Base-by-base conservation (phyloP, 2,329 filamentous ascomycete species). In the Penicillium sp. region DNA sequence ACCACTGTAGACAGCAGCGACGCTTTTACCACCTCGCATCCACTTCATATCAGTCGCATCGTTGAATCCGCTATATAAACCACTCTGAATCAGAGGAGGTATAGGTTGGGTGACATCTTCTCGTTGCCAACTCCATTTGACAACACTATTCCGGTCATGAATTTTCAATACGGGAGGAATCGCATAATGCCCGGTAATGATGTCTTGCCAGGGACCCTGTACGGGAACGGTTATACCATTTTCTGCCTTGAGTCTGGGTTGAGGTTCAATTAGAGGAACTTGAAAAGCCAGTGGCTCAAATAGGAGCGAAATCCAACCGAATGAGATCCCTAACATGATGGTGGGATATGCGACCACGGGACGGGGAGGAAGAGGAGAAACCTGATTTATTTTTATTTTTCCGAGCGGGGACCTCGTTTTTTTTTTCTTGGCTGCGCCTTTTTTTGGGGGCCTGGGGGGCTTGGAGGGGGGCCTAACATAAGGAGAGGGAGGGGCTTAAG, bases 41-140 rank as follows among this genome's bases (percentile, higher is more conserved):
- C 60, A 68, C 40, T 67, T 68, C 34, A 68, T 57, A 9, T 68
- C 65, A 7, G 65, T 68, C 15, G 65, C 65, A 49, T 68, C 65
- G 47, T 68, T 67, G 25, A 59, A 64, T 15, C 43, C 34, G 29
- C 58, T 60, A 36, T 56, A 63, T 16, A 68, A 58, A 39, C 65
- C 65, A 11, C 54, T 53, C 16, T 45, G 39, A 15, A 68, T 44
- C 11, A 47, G 29, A 4, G 59, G 47, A 2, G 65, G 65, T 0
- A 68, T 40, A 3, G 50, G 34, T 36, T 68, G 65, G 1, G 39
- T 58, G 5, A 67, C 65, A 53, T 67, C 60, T 40, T 58, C 41
- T 11, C 61, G 60, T 15, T 57, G 48, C 57, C 57, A 63, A 13
- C 48, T 60, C 61, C 61, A 63, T 62, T 58, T 60, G 13, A 63